Conservation (phyloP, 164 flowering plant species). For the Pachysandra terminalis region DNA sequence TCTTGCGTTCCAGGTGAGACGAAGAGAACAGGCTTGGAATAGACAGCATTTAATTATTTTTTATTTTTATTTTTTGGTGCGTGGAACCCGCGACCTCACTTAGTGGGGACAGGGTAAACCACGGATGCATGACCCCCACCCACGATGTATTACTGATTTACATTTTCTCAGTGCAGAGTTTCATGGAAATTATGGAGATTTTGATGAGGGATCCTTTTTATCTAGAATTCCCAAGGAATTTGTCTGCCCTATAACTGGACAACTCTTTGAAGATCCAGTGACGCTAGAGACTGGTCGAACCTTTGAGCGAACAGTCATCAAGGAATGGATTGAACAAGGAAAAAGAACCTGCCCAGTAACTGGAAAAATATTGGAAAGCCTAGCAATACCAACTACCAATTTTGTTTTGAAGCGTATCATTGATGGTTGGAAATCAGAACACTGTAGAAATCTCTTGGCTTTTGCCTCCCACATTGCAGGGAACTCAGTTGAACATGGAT, state of each 20-base stretch:
- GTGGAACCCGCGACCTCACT: too few species aligned
- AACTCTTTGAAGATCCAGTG: slow-evolving; percentile 68
- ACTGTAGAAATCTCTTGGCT: slow-evolving; percentile 30
- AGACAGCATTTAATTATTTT: neutral
- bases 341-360: slow-evolving; percentile 60
- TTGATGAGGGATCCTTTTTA: slow-evolving; percentile 31
- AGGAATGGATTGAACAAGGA: slow-evolving; percentile 56
- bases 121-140: too few species aligned
- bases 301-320: slow-evolving; percentile 56
- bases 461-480: slow-evolving; percentile 31
- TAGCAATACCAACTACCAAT: slow-evolving; percentile 47
- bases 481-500: slow-evolving; percentile 14
- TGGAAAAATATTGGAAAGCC: slow-evolving; percentile 35
- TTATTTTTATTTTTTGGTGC: too few species aligned
- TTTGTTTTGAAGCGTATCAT: slow-evolving; percentile 54
- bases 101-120: too few species aligned
- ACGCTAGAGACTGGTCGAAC: slow-evolving; percentile 82
- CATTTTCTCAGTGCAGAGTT: slow-evolving; percentile 34
- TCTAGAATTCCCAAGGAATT: slow-evolving; percentile 50
- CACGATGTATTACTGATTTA: slow-evolving; percentile 8
- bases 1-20: slow-evolving; percentile 32
- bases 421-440: slow-evolving; percentile 55
- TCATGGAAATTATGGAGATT: slow-evolving; percentile 19
- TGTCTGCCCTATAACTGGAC: slow-evolving; percentile 62
- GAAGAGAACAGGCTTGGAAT: slow-evolving; percentile 1